Evolutionary conservation across 371 early-diverging fungal species (phyloP).

Genomic region (Saksenaea oblongispora): DNA sequence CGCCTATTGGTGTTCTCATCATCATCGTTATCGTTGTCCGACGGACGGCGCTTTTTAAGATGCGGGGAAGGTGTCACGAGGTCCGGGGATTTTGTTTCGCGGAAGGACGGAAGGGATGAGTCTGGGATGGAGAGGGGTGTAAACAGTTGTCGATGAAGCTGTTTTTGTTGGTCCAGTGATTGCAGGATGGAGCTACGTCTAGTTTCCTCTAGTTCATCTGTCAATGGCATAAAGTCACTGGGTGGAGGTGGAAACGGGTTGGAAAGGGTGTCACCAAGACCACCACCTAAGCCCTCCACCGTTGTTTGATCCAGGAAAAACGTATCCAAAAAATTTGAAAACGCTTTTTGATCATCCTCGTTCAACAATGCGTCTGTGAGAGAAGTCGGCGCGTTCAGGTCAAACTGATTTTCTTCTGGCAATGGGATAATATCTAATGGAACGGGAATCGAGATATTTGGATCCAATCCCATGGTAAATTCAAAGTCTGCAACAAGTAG

Average conservation of each 20-base stretch:
- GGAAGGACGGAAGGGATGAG: conserved; percentile 10
- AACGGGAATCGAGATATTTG: conserved; percentile 16
- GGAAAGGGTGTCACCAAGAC: neutral
- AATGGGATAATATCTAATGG: conserved; percentile 18
- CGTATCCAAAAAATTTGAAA: conserved; percentile 45
- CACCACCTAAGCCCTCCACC: neutral
- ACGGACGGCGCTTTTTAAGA: neutral
- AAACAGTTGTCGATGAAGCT: conserved; percentile 22
- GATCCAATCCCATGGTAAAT: conserved; percentile 27
- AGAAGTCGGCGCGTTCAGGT: neutral
- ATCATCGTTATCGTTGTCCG: conserved; percentile 4
- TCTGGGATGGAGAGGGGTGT: conserved; percentile 10
- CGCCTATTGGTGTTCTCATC: conserved; percentile 6
- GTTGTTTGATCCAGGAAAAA: conserved; percentile 41
- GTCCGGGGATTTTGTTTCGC: conserved; percentile 1
- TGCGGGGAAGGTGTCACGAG: conserved; percentile 4
- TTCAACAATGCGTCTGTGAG: conserved; percentile 18
- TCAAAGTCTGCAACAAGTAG: conserved; percentile 19
- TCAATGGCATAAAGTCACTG: neutral
- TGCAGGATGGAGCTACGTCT: conserved; percentile 36
- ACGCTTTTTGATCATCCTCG: conserved; percentile 46
- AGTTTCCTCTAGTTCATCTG: conserved; percentile 26
- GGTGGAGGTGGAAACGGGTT: neutral
- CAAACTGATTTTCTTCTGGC: neutral
- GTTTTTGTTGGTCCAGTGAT: conserved; percentile 40